Evolutionary conservation across 2,329 filamentous ascomycete genomes (phyloP).

Genomic region (Monilinia aucupariae): DNA sequence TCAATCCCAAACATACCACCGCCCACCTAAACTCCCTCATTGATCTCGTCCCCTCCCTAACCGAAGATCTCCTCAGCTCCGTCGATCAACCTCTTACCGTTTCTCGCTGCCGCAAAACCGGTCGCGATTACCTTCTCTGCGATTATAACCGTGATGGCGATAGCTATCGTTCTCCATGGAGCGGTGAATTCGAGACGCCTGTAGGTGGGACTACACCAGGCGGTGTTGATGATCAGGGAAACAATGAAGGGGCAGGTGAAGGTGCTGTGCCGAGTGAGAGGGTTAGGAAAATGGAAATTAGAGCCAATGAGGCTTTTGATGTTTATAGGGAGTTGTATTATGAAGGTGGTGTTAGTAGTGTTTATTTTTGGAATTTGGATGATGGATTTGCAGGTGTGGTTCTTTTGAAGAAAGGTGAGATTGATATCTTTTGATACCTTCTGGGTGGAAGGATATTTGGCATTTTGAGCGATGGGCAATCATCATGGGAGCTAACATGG

Average conservation of each 20-base stretch:
- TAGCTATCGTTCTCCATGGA: conserved; percentile 97
- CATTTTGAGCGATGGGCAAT: neutral
- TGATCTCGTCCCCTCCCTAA: conserved; percentile 79
- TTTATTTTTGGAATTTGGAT: conserved; percentile 98
- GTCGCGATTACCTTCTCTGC: conserved; percentile 94
- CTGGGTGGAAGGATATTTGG: neutral
- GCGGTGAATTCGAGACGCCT: conserved; percentile 93
- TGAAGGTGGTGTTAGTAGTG: conserved; percentile 90
- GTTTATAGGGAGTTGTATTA: conserved; percentile 96
- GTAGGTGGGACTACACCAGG: conserved; percentile 59
- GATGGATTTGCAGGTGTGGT: conserved; percentile 97
- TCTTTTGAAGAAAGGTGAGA: conserved; percentile 83
- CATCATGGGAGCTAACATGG: conserved; percentile 13
- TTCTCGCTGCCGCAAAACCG: conserved; percentile 78
- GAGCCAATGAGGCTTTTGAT: conserved; percentile 93
- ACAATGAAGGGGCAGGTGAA: conserved; percentile 60
- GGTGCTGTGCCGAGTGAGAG: conserved; percentile 84
- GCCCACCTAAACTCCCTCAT: conserved; percentile 86
- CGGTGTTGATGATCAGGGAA: conserved; percentile 45
- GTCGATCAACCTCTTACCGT: conserved; percentile 92
- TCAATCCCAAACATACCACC: conserved; percentile 90
- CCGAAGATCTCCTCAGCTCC: conserved; percentile 94
- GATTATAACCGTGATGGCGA: conserved; percentile 99
- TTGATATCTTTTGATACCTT: conserved; percentile 1
- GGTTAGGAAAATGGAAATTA: conserved; percentile 88